Base-by-base conservation (phyloP, 352 stramenopile species). In the Aphanomyces euteiches region DNA sequence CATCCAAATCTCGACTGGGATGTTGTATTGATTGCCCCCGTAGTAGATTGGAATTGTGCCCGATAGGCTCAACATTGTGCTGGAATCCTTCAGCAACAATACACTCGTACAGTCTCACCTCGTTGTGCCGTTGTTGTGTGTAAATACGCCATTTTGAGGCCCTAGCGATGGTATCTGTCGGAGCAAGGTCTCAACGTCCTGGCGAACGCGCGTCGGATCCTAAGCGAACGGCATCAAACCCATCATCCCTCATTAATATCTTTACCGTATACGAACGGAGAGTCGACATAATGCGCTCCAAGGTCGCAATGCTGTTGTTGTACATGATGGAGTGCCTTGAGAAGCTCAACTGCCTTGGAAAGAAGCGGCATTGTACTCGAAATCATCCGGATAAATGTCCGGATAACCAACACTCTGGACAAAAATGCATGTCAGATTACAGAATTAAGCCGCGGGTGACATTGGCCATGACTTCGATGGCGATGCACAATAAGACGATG, bases 11-110 rank as follows among this genome's bases (percentile, higher is more conserved):
- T 93, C 84, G 41, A 96, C 82, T 0, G 89, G 89, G 71, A 96
- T 96, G 65, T 96, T 96, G 81, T 96, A 96, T 72, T 96, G 88
- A 67, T 90, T 94, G 56, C 82, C 75, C 7, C 86, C 74, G 67
- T 96, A 96, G 75, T 94, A 95, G 69, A 96, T 96, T 10, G 88
- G 87, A 74, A 96, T 95, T n/a, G 89, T 96, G 50, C 89, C 89
- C 48, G 89, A 83, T 6, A 95, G 76, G 67, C 92, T 88, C 39
- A 95, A 75, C 68, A 93, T 70, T 59, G 84, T 95, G 65, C 88
- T 70, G 39, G 13, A 7, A n/a, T 57, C 19, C 15, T 41, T 45
- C 2, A 58, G 17, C 28, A 17, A 58, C 13, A 10, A 60, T 45
- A 61, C 63, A 40, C 13, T 21, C 34, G 6, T 65, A 37, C 38